Base-by-base conservation (phyloP, 768 basidiomycete species). In the Boletus eberwhitei region DNA sequence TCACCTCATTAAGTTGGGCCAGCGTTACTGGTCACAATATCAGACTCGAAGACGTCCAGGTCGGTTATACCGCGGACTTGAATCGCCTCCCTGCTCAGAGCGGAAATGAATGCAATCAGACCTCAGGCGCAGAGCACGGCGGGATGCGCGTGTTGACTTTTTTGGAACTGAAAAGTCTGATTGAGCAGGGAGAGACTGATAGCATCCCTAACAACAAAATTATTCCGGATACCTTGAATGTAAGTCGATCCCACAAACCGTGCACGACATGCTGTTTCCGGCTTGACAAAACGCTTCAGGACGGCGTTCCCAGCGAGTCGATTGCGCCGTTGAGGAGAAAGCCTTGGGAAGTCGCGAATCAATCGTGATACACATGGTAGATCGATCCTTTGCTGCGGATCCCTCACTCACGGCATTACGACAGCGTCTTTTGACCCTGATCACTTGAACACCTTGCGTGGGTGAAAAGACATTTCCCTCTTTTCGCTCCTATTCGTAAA, bases 161-260 rank as follows among this genome's bases (percentile, higher is more conserved):
- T 58, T 74, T 80, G 1, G 84, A 91, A 67, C 71, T 92, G 50
- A 82, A 88, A 61, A 76, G 76, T 35, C 73, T 92, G 54, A 87
- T 92, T 54, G 82, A 88, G 61, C 75, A 85, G 19, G 89, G 88
- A 17, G 82, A 78, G 58, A 79, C 82, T 4, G 86, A 88, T 59
- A 72, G 84, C 64, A 89, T 92, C 36, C 90, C 90, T 1, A 87
- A 91, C 62, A 92, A 90, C 66, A 88, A 84, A 59, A 55, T 77
- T 50, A 88, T 92, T 42, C 83, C 86, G 0, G 76, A 85, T n/a
- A 72, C 66, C 2, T 60, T 91, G 35, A 88, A 85, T 71, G 90
- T 88, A 63, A 58, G 81, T 66, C 35, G 34, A 21, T 50, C 38
- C 36, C 29, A 38, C 58, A 37, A 48, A 56, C 37, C 45, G 9